Evolutionary conservation across 371 early-diverging fungal genomes (phyloP), one percentile per base, ranked within the genome.

Genomic region (Rhizopus stolonifer): DNA sequence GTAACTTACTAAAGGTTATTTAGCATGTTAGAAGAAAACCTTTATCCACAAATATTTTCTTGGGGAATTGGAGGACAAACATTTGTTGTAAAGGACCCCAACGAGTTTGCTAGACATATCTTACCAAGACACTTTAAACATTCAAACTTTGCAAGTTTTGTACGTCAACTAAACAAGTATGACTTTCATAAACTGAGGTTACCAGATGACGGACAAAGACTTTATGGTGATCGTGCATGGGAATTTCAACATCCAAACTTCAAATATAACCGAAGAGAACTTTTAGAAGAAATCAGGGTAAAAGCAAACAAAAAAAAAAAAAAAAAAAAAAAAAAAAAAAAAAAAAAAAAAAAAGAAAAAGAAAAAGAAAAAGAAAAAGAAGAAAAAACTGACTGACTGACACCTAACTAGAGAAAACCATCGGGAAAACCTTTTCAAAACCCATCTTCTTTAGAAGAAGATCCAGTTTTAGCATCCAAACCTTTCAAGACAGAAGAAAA

Each of bases 111-210:
- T 23, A 79, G 80, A 56, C 67, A 69, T 22, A 84, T 94, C 40
- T 75, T 96, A 13, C 90, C 92, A n/a, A 79, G 76, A 43, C 88
- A 91, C 64, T 95, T 95, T 67, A 94, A 93, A 63, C 95, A 95
- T 74, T 90, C 86, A 60, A 95, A 96, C 59, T 88, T 94, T 65
- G 85, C 90, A n/a, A 88, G 88, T 47, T 95, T 97, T 76, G 91
- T 95, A 10, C 82, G 98, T 14, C 98, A 97, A 67, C 79, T 97
- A 13, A 97, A 97, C 73, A 97, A 91, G 72, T 97, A 97, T 61
- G 74, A 73, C 49, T 95, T 97, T 69, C 91, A 93, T 71, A 94
- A 93, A 65, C 77, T 92, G 42, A 58, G 79, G 39, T 72, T 69
- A 18, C 72, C 76, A 13, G 85, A 84, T 18, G 86, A 87, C 29